Base-by-base conservation (phyloP, 129 eudicot genomes). In the Pittosporum tobira region DNA sequence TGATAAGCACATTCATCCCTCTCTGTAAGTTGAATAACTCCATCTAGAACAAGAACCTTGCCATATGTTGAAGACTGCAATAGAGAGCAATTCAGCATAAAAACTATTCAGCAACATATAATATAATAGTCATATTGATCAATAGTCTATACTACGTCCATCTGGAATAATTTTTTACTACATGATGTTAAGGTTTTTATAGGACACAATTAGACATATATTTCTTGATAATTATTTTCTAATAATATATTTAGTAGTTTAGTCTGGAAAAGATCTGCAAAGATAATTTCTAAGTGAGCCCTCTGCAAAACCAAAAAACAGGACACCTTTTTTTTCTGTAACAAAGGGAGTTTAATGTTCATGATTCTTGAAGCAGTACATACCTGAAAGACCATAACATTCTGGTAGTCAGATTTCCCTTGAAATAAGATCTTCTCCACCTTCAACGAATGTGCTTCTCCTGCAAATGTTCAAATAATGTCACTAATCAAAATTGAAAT, bases 1-100 rank as follows among this genome's bases (percentile, higher is more conserved):
- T 89, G 97, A 70, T 89, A 89, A 50, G 97, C 97, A 70, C 88
- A 89, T 75, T 89, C 97, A 61, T 89, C 97, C 71, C 97, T 79
- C 75, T 89, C 97, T 16, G 97, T 89, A 53, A 85, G 95, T 69
- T 89, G 97, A 66, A 89, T 85, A 8, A 89, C 97, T 48, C 97
- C 97, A 71, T 89, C 97, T 67, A 89, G 75, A 49, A 89, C 86
- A 65, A 89, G 97, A 61, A 89, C 97, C 63, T 85, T 89, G 2
- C 95, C 97, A 68, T 89, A 89, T 9, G 97, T 82, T 8, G 95
- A 51, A 14, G 97, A 89, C 97, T 89, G 81, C 71, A 88, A 65
- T 71, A 67, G 49, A 7, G 47, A 58, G 2, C 8, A 50, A 62
- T 54, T 54, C 42, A 18, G 38, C 22, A 28, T 29, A 12, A 54